phyloP scores from a whole-genome alignment of 2,329 filamentous ascomycete genomes.

The Alternaria burnsii region DNA sequence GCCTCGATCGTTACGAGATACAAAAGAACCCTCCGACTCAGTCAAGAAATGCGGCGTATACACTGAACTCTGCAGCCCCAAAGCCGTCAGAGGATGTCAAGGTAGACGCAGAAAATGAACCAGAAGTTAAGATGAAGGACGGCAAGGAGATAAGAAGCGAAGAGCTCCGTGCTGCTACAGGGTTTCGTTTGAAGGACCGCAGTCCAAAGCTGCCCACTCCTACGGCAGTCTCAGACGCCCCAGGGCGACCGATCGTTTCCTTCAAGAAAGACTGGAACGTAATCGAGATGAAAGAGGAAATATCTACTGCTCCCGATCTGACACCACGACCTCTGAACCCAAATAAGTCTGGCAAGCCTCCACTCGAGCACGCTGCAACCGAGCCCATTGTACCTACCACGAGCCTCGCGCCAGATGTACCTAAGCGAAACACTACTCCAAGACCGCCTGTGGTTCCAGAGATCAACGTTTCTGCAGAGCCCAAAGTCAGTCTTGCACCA shows the following conservation, averaged over 20 bases:
- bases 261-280: slow-evolving; percentile 86
- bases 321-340: slow-evolving; percentile 29
- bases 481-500: slow-evolving; percentile 62
- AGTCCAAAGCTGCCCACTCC: slow-evolving; percentile 88
- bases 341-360: slow-evolving; percentile 34
- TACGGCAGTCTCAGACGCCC: slow-evolving; percentile 87
- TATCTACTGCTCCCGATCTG: slow-evolving; percentile 38
- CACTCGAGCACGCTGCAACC: slow-evolving; percentile 50
- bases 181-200: slow-evolving; percentile 85
- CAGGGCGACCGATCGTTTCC: slow-evolving; percentile 94
- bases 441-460: slow-evolving; percentile 39
- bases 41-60: slow-evolving; percentile 83
- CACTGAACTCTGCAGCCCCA: slow-evolving; percentile 64
- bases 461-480: slow-evolving; percentile 45
- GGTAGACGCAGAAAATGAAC: slow-evolving; percentile 42
- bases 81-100: slow-evolving; percentile 40
- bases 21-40: slow-evolving; percentile 84
- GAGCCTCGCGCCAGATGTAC: slow-evolving; percentile 54
- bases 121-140: slow-evolving; percentile 69
- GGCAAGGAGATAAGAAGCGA: slow-evolving; percentile 84
- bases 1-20: slow-evolving; percentile 71
- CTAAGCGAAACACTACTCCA: slow-evolving; percentile 26
- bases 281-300: slow-evolving; percentile 71
- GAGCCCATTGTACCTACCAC: slow-evolving; percentile 61
- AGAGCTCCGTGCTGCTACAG: slow-evolving; percentile 89